Percentiles rank a stretch among this genome's conserved stretches.
Conservation (phyloP, 139 green algal species). For the Pedinophyceae sp. region DNA sequence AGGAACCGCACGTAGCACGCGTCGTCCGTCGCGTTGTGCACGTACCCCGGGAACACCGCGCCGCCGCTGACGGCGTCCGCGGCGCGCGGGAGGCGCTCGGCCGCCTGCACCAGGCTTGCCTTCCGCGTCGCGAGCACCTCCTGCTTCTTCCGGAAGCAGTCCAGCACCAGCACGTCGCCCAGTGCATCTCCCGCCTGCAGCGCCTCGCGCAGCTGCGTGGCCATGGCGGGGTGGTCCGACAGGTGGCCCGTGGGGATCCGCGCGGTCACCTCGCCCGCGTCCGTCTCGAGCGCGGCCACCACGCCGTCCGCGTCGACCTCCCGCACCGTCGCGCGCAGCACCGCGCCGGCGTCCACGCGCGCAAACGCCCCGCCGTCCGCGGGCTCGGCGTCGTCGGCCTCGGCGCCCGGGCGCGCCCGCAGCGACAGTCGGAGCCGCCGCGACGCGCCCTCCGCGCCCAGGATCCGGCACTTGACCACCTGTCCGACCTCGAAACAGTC, state of each 20-base stretch:
- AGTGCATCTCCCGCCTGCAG: slow-evolving; percentile 21
- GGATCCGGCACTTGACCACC: slow-evolving; percentile 11
- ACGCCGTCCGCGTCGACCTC: slow-evolving; percentile 3
- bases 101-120: slow-evolving; percentile 30
- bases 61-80: slow-evolving; percentile 23
- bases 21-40: slow-evolving; percentile 47
- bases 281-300: slow-evolving; percentile 4
- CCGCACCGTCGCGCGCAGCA: slow-evolving; percentile 16
- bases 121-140: slow-evolving; percentile 40
- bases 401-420: slow-evolving; percentile 4
- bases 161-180: slow-evolving; percentile 39
- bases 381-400: slow-evolving; percentile 6
- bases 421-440: background rate
- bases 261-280: slow-evolving; percentile 8
- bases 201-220: slow-evolving; percentile 22
- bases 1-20: slow-evolving; percentile 79
- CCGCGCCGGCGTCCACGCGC: slow-evolving; percentile 26
- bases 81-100: background rate
- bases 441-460: background rate
- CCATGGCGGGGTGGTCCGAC: slow-evolving; percentile 48
- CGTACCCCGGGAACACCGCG: slow-evolving; percentile 50
- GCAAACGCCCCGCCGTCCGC: slow-evolving; percentile 16
- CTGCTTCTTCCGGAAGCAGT: slow-evolving; percentile 14
- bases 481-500: slow-evolving; percentile 43
- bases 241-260: slow-evolving; percentile 48